Conservation (phyloP, 2,329 filamentous ascomycete genomes). For the Trichoderma pleuroti region DNA sequence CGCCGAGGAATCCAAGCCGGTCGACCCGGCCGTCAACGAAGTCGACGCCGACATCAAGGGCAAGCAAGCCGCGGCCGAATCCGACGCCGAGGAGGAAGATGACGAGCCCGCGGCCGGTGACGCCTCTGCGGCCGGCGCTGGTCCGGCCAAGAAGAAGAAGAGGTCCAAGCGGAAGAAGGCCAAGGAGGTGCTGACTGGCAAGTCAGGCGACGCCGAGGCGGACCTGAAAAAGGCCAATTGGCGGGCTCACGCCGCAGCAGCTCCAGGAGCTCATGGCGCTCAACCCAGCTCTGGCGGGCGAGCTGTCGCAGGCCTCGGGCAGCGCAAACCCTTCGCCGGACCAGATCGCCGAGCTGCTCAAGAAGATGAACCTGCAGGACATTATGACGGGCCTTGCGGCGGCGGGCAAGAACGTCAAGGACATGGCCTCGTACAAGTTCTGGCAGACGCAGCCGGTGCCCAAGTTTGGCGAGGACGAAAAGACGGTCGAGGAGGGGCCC, state of each 20-base stretch:
- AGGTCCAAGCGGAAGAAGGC: conserved; percentile 63
- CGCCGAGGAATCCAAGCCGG: conserved; percentile 60
- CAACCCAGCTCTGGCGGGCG: conserved; percentile 67
- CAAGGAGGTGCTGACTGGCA: conserved; percentile 41
- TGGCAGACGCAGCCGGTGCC: conserved; percentile 97
- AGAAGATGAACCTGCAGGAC: conserved; percentile 64
- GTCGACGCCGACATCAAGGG: conserved; percentile 44
- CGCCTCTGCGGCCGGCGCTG: conserved; percentile 26
- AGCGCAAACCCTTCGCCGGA: conserved; percentile 37
- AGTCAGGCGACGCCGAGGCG: conserved; percentile 36
- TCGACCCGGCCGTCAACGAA: conserved; percentile 51
- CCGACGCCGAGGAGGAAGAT: conserved; percentile 41
- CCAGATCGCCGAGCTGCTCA: conserved; percentile 51
- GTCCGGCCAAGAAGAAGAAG: conserved; percentile 54
- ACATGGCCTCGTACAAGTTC: conserved; percentile 97
- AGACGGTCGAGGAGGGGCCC: conserved; percentile 70
- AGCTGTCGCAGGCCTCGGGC: conserved; percentile 41
- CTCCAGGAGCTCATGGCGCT: conserved; percentile 65
- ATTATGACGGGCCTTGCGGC: conserved; percentile 73
- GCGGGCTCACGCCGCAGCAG: conserved; percentile 53
- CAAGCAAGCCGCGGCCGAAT: conserved; percentile 45
- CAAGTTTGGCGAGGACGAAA: conserved; percentile 63
- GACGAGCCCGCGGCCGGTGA: conserved; percentile 41
- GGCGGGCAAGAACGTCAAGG: conserved; percentile 84
- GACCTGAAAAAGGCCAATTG: conserved; percentile 50